These are phyloP conservation scores for Lasiosphaeria miniovina DNA, from an alignment of 495 filamentous ascomycete species.

Conservation along the genomic window DNA sequence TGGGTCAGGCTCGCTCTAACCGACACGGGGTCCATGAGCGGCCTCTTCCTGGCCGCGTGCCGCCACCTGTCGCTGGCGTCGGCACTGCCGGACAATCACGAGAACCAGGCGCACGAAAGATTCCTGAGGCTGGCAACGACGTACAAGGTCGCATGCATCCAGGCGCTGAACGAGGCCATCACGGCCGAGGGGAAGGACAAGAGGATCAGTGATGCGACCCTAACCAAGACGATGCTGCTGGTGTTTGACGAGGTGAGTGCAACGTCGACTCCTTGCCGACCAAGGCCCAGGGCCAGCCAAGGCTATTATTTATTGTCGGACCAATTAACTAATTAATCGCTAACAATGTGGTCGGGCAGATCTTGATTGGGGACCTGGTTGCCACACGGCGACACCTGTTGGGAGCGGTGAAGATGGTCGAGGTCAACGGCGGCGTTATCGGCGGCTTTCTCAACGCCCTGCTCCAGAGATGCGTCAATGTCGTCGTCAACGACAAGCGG, in stretches of 20 bases:
- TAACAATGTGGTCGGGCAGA: neutral
- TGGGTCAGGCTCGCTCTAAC: neutral
- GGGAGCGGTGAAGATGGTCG: slow-evolving; percentile 5
- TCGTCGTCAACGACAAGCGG: no score
- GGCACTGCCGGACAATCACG: neutral
- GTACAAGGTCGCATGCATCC: neutral
- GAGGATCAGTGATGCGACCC: neutral
- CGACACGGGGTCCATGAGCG: neutral
- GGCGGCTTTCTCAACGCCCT: neutral
- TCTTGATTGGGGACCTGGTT: neutral
- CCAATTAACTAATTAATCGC: no score
- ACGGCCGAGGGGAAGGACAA: neutral
- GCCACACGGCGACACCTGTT: slow-evolving; percentile 1
- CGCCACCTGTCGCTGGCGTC: neutral
- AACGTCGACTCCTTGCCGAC: no score
- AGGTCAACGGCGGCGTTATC: neutral
- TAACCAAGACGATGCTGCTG: slow-evolving; percentile 2
- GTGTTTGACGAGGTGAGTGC: slow-evolving; percentile 7
- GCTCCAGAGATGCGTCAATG: neutral
- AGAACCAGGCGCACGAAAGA: neutral
- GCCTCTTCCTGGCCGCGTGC: neutral
- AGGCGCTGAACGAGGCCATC: neutral
- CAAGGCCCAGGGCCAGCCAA: no score
- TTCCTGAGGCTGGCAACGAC: neutral
- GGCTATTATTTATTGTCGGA: no score